Evolutionary conservation across 352 stramenopile genomes (phyloP).

Genomic region (Phytophthora pisi): DNA sequence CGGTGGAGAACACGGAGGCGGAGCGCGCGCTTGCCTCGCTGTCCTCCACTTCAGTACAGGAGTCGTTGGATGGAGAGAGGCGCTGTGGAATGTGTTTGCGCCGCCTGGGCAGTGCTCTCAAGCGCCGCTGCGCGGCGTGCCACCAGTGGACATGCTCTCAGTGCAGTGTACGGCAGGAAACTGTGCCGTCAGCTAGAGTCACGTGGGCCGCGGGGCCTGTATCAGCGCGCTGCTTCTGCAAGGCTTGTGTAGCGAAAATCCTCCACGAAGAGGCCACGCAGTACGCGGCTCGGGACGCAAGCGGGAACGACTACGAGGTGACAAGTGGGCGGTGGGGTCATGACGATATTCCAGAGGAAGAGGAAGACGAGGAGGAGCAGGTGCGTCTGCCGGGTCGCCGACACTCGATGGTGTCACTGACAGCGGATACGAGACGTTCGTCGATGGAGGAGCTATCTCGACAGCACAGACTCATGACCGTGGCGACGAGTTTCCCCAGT

Average conservation of each 20-base stretch:
- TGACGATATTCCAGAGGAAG: conserved; percentile 46
- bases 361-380: conserved; percentile 31
- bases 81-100: conserved; percentile 64
- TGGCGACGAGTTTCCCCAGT: conserved; percentile 12
- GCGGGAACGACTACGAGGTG: conserved; percentile 23
- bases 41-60: conserved; percentile 40
- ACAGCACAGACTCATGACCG: conserved; percentile 26
- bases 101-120: conserved; percentile 31
- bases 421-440: conserved; percentile 26
- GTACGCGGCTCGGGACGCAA: conserved; percentile 53
- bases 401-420: conserved; percentile 37
- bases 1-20: conserved; percentile 38
- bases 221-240: conserved; percentile 62
- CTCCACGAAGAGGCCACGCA: conserved; percentile 54
- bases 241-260: conserved; percentile 58
- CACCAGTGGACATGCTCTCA: conserved; percentile 39
- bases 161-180: conserved; percentile 60
- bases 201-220: conserved; percentile 11
- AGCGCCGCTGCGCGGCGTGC: conserved; percentile 59
- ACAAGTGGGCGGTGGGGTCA: conserved; percentile 40
- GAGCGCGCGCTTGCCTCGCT: conserved; percentile 34
- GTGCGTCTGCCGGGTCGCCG: conserved; percentile 9
- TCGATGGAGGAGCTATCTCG: conserved; percentile 27
- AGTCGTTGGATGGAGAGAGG: conserved; percentile 37
- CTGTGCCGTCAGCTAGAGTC: conserved; percentile 32